Evolutionary conservation across 2,329 filamentous ascomycete species (phyloP).

Genomic region (Alternaria longipes): DNA sequence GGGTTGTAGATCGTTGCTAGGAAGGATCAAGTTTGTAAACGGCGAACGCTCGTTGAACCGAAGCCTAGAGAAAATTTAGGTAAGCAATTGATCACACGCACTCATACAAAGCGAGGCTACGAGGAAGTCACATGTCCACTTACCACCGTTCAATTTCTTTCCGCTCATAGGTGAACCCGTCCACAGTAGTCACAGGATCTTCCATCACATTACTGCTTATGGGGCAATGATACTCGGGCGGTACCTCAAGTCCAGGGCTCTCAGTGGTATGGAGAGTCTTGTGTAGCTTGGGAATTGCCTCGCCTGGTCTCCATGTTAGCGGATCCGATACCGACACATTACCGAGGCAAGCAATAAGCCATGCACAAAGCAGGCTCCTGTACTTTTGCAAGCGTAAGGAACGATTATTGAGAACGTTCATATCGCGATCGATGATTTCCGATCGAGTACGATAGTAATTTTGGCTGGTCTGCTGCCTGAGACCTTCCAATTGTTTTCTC

Average conservation of each 20-base stretch:
- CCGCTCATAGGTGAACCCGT: constrained; percentile 47
- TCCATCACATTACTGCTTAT: constrained; percentile 46
- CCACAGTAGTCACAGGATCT: constrained; percentile 46
- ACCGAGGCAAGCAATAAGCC: constrained; percentile 1
- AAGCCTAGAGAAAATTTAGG: not conserved
- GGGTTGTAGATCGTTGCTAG: not conserved
- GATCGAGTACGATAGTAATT: not conserved
- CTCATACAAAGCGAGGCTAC: not conserved
- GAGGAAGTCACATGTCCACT: not conserved
- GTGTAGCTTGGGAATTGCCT: constrained; percentile 25
- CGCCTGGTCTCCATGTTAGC: constrained; percentile 39
- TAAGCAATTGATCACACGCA: not conserved
- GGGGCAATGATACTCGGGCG: constrained; percentile 40
- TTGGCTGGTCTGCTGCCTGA: not conserved
- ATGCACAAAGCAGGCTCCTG: constrained; percentile 13
- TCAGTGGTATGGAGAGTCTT: not conserved
- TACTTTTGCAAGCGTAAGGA: constrained; percentile 5
- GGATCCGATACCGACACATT: constrained; percentile 5
- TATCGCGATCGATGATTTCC: constrained; percentile 1
- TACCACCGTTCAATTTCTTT: not conserved
- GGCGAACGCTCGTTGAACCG: not conserved
- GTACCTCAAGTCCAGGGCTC: constrained; percentile 28
- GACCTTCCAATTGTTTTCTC: constrained; percentile 1
- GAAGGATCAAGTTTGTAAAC: not conserved
- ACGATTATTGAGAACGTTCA: constrained; percentile 2